Base-by-base conservation (phyloP, 805 yeast species). In the Candida sakaeoensis region DNA sequence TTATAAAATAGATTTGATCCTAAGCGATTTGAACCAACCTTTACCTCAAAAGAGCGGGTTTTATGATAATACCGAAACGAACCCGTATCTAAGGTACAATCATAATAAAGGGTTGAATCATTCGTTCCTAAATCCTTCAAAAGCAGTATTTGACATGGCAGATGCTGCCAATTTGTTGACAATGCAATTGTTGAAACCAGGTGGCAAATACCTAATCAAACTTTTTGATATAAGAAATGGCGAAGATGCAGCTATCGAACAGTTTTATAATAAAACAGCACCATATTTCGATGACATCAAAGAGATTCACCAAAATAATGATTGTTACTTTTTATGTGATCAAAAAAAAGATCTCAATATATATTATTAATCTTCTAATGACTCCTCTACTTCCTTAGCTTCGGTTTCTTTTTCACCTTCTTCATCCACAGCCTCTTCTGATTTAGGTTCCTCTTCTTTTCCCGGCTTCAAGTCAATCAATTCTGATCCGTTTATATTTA, bases 371-470 rank as follows among this genome's bases (percentile, higher is more conserved):
- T 19, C 32, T 33, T 41, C 41, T 24, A 34, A 27, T n/a, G n/a
- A 37, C 15, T 26, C 37, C 15, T 41, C 32, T 30, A 17, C 33
- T 24, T 33, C 37, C 19, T 33, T 47, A 15, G 50, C 60, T 31
- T 63, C 31, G 60, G 30, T 36, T 25, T 62, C 26, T 61, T 31
- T 35, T 33, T 35, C 38, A 12, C 13, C 32, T 18, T 17, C 32
- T 27, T 26, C 38, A 29, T 29, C 57, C 21, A 19, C 3, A 3
- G 7, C 39, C 8, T 12, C 19, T 7, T 31, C 48, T 31, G 60
- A 64, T 31, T 62, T 66, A 22, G 74, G 55, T 36, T 70, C 76
- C 30, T 70, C 67, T 40, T 72, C 53, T 34, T 71, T 52, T 2
- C 43, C 43, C 21, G 13, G 10, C 13, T 26, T 8, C 16, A 21